phyloP scores from a whole-genome alignment of 2,329 filamentous ascomycete genomes.

The Biscogniauxia mediterranea region DNA sequence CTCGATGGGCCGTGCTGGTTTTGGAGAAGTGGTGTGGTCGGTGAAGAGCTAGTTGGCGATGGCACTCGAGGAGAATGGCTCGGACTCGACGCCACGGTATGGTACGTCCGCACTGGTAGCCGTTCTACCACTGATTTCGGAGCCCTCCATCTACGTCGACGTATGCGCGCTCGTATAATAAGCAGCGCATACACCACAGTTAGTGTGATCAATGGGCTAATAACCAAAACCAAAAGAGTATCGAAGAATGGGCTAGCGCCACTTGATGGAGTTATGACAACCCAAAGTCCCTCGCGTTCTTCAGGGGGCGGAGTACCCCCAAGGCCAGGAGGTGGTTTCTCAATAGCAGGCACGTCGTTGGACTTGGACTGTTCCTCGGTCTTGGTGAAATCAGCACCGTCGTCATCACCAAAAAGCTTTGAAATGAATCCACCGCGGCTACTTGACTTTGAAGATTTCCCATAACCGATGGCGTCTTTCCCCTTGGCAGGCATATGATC shows the following conservation, averaged over 20 bases:
- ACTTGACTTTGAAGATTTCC: slow-evolving; percentile 20
- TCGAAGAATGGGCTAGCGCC: slow-evolving; percentile 93
- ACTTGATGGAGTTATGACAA: slow-evolving; percentile 90
- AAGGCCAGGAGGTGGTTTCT: slow-evolving; percentile 24
- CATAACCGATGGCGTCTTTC: neutral
- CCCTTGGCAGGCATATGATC: slow-evolving; percentile 32
- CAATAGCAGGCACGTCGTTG: slow-evolving; percentile 22
- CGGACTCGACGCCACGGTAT: slow-evolving; percentile 70
- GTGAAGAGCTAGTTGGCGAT: slow-evolving; percentile 64
- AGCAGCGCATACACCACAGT: slow-evolving; percentile 90
- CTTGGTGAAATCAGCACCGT: slow-evolving; percentile 32
- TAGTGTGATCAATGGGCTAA: slow-evolving; percentile 88
- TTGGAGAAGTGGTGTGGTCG: slow-evolving; percentile 78
- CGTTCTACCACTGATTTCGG: slow-evolving; percentile 94
- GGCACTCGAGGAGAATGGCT: slow-evolving; percentile 57
- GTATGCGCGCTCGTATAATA: slow-evolving; percentile 82
- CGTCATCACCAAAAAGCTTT: slow-evolving; percentile 50
- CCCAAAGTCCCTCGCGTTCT: slow-evolving; percentile 80
- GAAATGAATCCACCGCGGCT: slow-evolving; percentile 40
- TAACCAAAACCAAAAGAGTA: slow-evolving; percentile 91
- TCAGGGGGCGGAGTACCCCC: slow-evolving; percentile 34
- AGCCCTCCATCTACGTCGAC: slow-evolving; percentile 89
- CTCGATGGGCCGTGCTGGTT: slow-evolving; percentile 43
- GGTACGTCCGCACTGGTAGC: slow-evolving; percentile 92
- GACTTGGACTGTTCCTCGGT: slow-evolving; percentile 32